phyloP scores from a whole-genome alignment of 345 rosid species.

The Camelina laxa region DNA sequence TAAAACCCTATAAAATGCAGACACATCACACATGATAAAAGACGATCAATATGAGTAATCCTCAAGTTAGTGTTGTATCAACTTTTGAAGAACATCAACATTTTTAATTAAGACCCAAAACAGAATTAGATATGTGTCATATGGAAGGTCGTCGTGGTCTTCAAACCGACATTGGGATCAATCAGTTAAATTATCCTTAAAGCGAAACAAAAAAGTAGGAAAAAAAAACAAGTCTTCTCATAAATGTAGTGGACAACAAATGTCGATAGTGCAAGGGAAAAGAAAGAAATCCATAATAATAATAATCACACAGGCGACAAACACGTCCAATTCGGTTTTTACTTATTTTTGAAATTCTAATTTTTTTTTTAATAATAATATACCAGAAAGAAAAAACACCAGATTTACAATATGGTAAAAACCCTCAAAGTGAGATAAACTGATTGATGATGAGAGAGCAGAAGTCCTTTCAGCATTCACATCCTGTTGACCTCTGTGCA shows the following conservation, averaged over 20 bases:
- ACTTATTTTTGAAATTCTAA: background rate
- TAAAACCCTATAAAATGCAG: too few relatives aligned
- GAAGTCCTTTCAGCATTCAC: conserved; percentile 52
- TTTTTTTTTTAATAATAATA: background rate
- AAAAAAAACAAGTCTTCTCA: background rate
- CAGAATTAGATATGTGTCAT: background rate
- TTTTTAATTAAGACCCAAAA: too few relatives aligned
- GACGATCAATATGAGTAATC: background rate
- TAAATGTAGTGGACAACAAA: conserved; percentile 18
- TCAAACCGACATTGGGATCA: background rate
- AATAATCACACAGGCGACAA: conserved; percentile 9
- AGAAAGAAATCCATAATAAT: conserved; percentile 14
- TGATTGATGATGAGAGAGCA: conserved; percentile 1
- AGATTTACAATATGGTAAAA: conserved; percentile 35
- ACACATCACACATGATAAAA: too few relatives aligned
- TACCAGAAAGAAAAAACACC: conserved; percentile 13
- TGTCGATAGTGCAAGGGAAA: background rate
- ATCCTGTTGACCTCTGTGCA: conserved; percentile 63
- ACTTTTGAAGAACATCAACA: background rate
- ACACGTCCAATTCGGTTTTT: conserved; percentile 21
- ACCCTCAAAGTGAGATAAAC: conserved; percentile 2
- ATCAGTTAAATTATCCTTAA: background rate
- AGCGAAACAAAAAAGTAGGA: background rate
- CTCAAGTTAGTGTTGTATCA: background rate
- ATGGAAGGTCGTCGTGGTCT: background rate